These are phyloP conservation scores for Batkoa obscura DNA, from an alignment of 371 early-diverging fungal genomes.

Conservation along the genomic window DNA sequence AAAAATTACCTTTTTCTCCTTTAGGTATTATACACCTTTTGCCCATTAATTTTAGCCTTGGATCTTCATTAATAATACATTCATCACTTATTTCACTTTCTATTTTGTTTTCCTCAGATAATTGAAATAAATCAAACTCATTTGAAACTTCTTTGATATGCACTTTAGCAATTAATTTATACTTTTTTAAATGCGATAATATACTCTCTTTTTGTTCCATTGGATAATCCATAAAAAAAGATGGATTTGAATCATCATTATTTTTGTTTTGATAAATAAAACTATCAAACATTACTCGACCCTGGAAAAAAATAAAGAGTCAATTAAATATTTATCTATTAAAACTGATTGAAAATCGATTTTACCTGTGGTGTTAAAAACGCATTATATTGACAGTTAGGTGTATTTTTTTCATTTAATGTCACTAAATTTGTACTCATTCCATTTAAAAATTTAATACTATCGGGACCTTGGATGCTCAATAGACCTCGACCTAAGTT, in stretches of 20 bases:
- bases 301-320: slow-evolving; percentile 17
- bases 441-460: neutral
- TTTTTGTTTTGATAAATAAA: slow-evolving; percentile 64
- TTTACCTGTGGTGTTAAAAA: slow-evolving; percentile 65
- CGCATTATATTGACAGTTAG: slow-evolving; percentile 35
- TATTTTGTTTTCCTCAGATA: neutral
- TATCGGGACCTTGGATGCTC: too few species aligned
- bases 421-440: neutral
- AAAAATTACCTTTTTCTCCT: neutral
- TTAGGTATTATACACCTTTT: neutral
- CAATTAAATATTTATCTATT: neutral
- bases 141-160: slow-evolving; percentile 37
- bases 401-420: neutral
- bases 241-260: slow-evolving; percentile 34
- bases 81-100: too few species aligned
- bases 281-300: slow-evolving; percentile 74
- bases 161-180: slow-evolving; percentile 58
- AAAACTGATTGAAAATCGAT: too few species aligned
- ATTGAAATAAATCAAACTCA: slow-evolving; percentile 19
- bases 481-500: too few species aligned
- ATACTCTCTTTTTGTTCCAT: slow-evolving; percentile 22
- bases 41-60: too few species aligned
- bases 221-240: too few species aligned
- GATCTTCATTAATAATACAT: too few species aligned
- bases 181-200: slow-evolving; percentile 46